Percentiles rank a stretch among this genome's conserved stretches.
Conservation (phyloP, 805 yeast genomes). For the Starmerella stigmatis region DNA sequence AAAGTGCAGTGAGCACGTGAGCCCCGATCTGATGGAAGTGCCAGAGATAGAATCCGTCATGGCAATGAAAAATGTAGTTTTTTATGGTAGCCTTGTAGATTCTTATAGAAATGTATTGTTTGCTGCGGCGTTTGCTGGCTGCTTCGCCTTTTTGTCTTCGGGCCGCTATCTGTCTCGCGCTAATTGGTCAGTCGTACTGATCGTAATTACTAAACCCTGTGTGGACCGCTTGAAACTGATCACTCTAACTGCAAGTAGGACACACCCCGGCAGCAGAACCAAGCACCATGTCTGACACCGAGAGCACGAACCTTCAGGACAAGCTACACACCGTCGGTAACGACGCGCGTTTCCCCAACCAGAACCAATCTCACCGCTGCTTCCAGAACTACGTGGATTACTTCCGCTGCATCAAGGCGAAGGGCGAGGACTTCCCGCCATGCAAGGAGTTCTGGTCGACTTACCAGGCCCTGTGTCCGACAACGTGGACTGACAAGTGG, state of each 20-base stretch:
- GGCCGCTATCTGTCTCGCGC: background rate
- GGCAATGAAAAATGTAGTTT: no score
- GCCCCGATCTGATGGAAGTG: no score
- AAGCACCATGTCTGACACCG: constrained; percentile 19
- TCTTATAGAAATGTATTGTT: no score
- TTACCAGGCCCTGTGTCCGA: constrained; percentile 53
- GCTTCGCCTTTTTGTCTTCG: background rate
- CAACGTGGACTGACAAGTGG: constrained; percentile 34
- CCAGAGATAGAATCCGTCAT: no score
- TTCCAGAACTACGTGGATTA: constrained; percentile 97
- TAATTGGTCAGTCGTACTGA: constrained; percentile 12
- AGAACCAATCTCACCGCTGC: constrained; percentile 96
- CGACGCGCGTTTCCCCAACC: constrained; percentile 93
- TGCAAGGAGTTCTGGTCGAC: constrained; percentile 91
- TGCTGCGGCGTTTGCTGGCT: no score
- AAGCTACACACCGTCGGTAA: constrained; percentile 41
- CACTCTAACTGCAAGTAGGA: no score
- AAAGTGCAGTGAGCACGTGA: no score
- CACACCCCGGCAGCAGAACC: no score
- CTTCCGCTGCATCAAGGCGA: constrained; percentile 91
- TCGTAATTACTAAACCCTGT: constrained; percentile 2
- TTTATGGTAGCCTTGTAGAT: no score
- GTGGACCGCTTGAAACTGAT: background rate
- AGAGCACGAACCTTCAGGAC: constrained; percentile 20
- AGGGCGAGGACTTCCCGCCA: constrained; percentile 98